phyloP scores from a whole-genome alignment of 2,329 filamentous ascomycete genomes.

The Colletotrichum musicola region DNA sequence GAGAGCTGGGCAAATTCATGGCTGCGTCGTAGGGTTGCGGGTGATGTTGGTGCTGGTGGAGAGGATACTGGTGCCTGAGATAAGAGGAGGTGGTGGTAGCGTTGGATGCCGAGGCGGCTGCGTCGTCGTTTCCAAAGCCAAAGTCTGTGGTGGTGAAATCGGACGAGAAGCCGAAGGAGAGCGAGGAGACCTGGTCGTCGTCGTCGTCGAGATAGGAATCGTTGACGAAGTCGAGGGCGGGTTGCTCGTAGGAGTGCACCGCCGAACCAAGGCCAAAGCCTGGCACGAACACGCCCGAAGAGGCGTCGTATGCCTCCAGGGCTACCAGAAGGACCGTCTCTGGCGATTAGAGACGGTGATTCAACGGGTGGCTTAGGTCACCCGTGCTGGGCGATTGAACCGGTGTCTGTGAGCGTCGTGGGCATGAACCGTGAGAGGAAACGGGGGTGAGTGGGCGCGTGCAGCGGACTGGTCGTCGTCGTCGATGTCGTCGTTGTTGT shows the following conservation, averaged over 20 bases:
- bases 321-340: constrained; percentile 45
- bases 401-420: constrained; percentile 13
- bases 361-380: constrained; percentile 12
- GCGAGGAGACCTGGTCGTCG: constrained; percentile 39
- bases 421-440: constrained; percentile 15
- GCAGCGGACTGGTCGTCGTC: neutral
- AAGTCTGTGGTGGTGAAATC: constrained; percentile 29
- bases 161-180: constrained; percentile 43
- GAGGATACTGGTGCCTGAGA: constrained; percentile 42
- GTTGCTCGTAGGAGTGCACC: constrained; percentile 42
- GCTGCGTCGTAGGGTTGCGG: constrained; percentile 45
- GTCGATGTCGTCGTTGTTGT: neutral
- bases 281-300: constrained; percentile 49
- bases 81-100: constrained; percentile 2
- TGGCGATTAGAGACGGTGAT: constrained; percentile 34
- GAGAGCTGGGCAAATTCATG: constrained; percentile 40
- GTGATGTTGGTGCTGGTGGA: constrained; percentile 6
- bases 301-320: constrained; percentile 52
- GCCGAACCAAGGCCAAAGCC: constrained; percentile 50
- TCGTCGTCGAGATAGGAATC: constrained; percentile 32
- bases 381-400: constrained; percentile 18
- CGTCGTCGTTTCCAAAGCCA: constrained; percentile 17
- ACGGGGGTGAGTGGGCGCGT: neutral
- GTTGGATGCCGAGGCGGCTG: neutral
- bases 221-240: constrained; percentile 34